These are phyloP conservation scores for Iberis amara DNA, from an alignment of 441 rosid genomes.

Conservation along the genomic window DNA sequence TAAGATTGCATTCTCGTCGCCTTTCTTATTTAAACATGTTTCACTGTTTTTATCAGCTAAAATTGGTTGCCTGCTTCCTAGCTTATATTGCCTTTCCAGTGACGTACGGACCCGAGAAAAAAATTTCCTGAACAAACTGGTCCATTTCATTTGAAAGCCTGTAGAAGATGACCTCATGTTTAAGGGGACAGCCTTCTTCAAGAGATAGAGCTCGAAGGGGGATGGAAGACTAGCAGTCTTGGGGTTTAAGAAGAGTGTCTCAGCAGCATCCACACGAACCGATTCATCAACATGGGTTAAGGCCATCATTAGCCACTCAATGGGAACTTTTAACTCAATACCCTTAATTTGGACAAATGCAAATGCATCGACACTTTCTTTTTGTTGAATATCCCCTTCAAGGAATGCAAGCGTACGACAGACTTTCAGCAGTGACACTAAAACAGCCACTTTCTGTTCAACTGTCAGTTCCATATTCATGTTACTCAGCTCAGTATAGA, in stretches of 20 bases:
- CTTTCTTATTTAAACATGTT: conserved; percentile 27
- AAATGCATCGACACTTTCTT: conserved; percentile 33
- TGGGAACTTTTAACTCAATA: conserved; percentile 56
- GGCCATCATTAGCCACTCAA: conserved; percentile 83
- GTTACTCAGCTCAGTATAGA: conserved; percentile 35
- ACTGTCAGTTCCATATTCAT: conserved; percentile 40
- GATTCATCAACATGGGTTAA: conserved; percentile 86
- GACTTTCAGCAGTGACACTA: conserved; percentile 82
- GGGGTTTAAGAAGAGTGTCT: conserved; percentile 84
- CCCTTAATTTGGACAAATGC: conserved; percentile 69
- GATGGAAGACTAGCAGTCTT: conserved; percentile 88
- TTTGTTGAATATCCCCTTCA: conserved; percentile 80
- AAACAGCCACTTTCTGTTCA: conserved; percentile 77
- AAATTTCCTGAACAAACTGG: conserved; percentile 85
- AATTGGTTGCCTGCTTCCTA: conserved; percentile 59
- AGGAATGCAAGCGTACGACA: conserved; percentile 83
- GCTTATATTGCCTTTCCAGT: conserved; percentile 84
- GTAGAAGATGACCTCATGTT: conserved; percentile 97
- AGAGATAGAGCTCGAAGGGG: conserved; percentile 63
- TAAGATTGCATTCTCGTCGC: conserved; percentile 34
- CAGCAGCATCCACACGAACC: conserved; percentile 93
- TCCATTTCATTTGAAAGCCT: conserved; percentile 98
- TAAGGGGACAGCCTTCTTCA: conserved; percentile 79
- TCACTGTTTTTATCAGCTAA: conserved; percentile 27
- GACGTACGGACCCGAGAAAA: conserved; percentile 87